Base-by-base conservation (phyloP, 352 stramenopile species). In the Phytopythium aichiense region DNA sequence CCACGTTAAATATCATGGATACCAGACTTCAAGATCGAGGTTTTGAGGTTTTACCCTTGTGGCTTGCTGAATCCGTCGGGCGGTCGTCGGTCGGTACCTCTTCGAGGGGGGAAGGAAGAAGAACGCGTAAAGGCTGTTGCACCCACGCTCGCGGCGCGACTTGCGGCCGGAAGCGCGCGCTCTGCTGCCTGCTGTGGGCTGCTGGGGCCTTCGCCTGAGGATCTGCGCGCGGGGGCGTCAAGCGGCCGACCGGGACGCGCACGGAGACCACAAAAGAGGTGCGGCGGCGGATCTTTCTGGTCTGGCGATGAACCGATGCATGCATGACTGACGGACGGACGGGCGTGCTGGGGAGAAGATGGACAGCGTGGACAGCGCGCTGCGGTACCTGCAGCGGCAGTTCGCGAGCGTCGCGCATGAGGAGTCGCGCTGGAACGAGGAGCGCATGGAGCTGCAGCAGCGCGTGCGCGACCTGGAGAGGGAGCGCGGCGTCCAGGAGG, bases 341-440 rank as follows among this genome's bases (percentile, higher is more conserved):
- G 8, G 35, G 11, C 49, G n/a, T 7, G 31, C 16, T 15, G 31
- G 7, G 23, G 54, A 16, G 53, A 35, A 48, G 49, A 95, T 95
- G 87, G 87, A 95, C 58, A 91, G 80, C 72, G 87, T 95, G 42
- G 87, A 95, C 66, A 81, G 79, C 42, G 87, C 87, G 65, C 73
- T 95, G 69, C 85, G 85, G 51, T 95, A 88, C 67, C 70, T 95
- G 58, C 81, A 91, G 73, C 84, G 85, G 37, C 83, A 88, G 70
- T 95, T 95, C 50, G 83, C 84, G 40, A 91, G 81, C 65, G 84
- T 92, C 18, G 83, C 84, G 18, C 75, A 87, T 40, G 87, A 93
- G 50, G 83, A 92, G 58, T 72, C 74, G 31, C 68, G 78, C 35
- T 95, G 87, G 87, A 79, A 87, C 48, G 81, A 91, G 30, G 87